A percentile compares a stretch with the other conserved stretches of the same genome.
Conservation (phyloP, 768 basidiomycete genomes). For the Udeniomyces megalosporus region DNA sequence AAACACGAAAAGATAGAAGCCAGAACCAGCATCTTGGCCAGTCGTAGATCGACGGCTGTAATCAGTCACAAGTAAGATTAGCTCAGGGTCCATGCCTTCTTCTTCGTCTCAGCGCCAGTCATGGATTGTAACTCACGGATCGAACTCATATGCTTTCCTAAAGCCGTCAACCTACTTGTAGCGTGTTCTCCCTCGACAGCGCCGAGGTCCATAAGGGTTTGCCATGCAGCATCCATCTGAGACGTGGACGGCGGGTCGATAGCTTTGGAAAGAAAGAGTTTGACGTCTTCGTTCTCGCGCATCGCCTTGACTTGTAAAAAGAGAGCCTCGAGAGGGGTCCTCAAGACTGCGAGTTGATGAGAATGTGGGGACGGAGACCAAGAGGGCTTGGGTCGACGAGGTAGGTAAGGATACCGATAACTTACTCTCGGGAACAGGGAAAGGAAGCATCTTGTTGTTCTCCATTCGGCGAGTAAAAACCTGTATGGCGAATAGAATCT, state of each 20-base stretch:
- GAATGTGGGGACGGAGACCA: background rate
- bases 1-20: slow-evolving; percentile 70
- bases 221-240: slow-evolving; percentile 63
- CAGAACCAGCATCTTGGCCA: slow-evolving; percentile 84
- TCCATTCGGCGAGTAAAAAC: slow-evolving; percentile 64
- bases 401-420: background rate
- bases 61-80: no score
- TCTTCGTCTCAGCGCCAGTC: no score
- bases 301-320: slow-evolving; percentile 67
- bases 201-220: slow-evolving; percentile 55
- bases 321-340: slow-evolving; percentile 69
- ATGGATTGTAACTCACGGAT: no score
- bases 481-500: no score
- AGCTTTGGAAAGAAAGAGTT: slow-evolving; percentile 50
- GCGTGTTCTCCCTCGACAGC: slow-evolving; percentile 43
- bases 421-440: slow-evolving; percentile 60
- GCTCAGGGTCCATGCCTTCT: no score
- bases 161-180: slow-evolving; percentile 47
- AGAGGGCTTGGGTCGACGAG: background rate
- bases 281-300: slow-evolving; percentile 60
- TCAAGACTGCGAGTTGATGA: slow-evolving; percentile 33
- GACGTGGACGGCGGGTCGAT: slow-evolving; percentile 65
- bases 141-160: slow-evolving; percentile 57
- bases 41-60: slow-evolving; percentile 53
- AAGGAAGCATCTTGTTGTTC: slow-evolving; percentile 44